Evolutionary conservation across 2,329 filamentous ascomycete species (phyloP), one percentile per base, ranked within the genome.

Genomic region (Blumeria hordei): DNA sequence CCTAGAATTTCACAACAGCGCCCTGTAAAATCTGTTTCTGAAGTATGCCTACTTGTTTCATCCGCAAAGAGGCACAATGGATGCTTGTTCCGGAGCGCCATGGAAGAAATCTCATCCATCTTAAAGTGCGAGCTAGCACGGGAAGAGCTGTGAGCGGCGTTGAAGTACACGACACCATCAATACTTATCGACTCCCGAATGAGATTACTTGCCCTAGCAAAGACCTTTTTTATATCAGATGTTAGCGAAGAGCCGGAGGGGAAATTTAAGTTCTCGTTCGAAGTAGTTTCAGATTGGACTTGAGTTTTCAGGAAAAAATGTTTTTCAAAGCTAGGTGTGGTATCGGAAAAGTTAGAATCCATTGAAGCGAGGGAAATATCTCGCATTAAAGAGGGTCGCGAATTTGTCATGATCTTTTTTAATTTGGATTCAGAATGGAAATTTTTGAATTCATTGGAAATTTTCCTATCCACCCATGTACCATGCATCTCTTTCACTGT

Each of bases 171-270:
- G 9, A 60, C 59, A 3, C 64, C 64, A 43, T 64, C 59, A 41
- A 66, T 60, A 6, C 59, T 59, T n/a, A 62, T 62, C 32, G 63
- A 60, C 56, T 66, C 64, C 44, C 64, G 58, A 32, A 66, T 64
- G 12, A 66, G 58, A 51, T 65, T 65, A 50, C 60, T 62, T 33
- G 63, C 62, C 54, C 63, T 55, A 32, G 59, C 57, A 53, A 65
- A 65, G 3, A 63, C 59, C 8, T 56, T 51, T 55, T 59, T 62
- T 18, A 64, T 45, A 55, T 64, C 61, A 32, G 55, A 58, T 28
- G 63, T 61, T n/a, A 64, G 44, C 1, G 62, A 53, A 0, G 59
- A 60, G 37, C 63, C 60, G 36, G 64, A 62, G 16, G 62, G 50
- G 28, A 61, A 58, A 33, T 61, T 60, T 1, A 60, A 60, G 9